These are phyloP conservation scores for Quercus lobata DNA, from an alignment of 331 rosid genomes.

Conservation along the genomic window DNA sequence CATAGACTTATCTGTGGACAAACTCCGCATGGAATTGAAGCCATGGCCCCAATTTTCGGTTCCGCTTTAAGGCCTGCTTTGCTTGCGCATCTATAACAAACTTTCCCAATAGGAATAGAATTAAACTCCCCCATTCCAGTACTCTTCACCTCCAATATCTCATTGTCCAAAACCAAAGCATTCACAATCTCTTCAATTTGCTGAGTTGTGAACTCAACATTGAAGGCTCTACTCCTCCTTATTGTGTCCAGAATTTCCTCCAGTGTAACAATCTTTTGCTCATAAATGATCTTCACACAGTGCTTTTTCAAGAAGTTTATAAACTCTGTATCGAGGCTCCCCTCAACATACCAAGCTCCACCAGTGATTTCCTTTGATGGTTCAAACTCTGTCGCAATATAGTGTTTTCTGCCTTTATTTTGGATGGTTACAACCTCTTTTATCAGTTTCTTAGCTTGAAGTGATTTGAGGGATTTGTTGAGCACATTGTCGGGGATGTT, in stretches of 20 bases:
- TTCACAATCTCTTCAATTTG: conserved; percentile 55
- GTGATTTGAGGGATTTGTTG: conserved; percentile 44
- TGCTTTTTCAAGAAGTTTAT: conserved; percentile 34
- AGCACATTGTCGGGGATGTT: conserved; percentile 37
- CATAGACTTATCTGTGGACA: conserved; percentile 61
- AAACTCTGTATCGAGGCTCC: conserved; percentile 41
- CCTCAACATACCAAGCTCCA: conserved; percentile 63
- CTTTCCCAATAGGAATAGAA: conserved; percentile 46
- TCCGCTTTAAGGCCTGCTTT: conserved; percentile 46
- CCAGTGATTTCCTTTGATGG: conserved; percentile 72
- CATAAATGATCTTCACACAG: conserved; percentile 33
- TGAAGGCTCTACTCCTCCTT: conserved; percentile 19
- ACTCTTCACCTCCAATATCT: conserved; percentile 51
- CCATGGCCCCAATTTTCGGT: conserved; percentile 38
- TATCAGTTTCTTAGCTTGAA: conserved; percentile 47
- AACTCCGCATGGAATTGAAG: conserved; percentile 77
- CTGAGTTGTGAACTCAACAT: conserved; percentile 25
- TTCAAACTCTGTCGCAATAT: conserved; percentile 64
- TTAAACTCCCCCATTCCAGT: conserved; percentile 58
- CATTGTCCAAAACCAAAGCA: conserved; percentile 60
- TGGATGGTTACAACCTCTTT: conserved; percentile 59
- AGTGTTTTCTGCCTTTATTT: conserved; percentile 63
- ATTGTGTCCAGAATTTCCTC: conserved; percentile 37
- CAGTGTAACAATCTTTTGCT: conserved; percentile 38
- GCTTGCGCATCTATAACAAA: conserved; percentile 54